These are phyloP conservation scores for Rheum nobile DNA, from an alignment of 148 eudicot genomes.

Conservation along the genomic window DNA sequence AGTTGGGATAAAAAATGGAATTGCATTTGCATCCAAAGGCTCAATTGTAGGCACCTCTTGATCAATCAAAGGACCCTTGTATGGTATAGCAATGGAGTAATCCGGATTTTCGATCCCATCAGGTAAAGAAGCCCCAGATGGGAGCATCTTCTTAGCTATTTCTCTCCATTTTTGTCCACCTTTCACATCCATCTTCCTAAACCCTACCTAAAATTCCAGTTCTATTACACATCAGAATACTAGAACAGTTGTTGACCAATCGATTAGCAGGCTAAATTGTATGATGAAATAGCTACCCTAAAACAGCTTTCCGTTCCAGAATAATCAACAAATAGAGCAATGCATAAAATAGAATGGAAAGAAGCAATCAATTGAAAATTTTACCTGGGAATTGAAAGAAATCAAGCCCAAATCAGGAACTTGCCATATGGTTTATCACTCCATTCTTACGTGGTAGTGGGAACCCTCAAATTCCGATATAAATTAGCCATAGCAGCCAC, in stretches of 20 bases:
- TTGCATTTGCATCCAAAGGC: constrained; percentile 63
- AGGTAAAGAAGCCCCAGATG: constrained; percentile 64
- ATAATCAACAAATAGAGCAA: background rate
- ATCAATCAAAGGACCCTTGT: constrained; percentile 55
- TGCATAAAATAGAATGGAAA: background rate
- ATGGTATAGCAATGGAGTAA: constrained; percentile 74
- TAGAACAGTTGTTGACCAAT: background rate
- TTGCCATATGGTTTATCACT: background rate
- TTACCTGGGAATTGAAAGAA: background rate
- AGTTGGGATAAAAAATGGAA: constrained; percentile 32
- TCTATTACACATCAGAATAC: background rate
- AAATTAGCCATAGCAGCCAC: background rate
- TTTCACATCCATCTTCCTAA: constrained; percentile 34
- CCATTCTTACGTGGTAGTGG: background rate
- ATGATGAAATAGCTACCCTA: background rate
- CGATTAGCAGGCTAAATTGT: background rate
- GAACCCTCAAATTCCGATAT: background rate
- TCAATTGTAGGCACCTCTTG: constrained; percentile 69
- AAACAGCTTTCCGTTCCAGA: background rate
- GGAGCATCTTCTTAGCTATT: constrained; percentile 66
- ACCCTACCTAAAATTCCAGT: background rate
- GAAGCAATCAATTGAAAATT: background rate
- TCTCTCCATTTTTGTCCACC: constrained; percentile 46
- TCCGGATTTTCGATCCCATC: constrained; percentile 49
- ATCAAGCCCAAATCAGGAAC: background rate